Base-by-base conservation (phyloP, 768 basidiomycete genomes). In the Saitozyma podzolica region DNA sequence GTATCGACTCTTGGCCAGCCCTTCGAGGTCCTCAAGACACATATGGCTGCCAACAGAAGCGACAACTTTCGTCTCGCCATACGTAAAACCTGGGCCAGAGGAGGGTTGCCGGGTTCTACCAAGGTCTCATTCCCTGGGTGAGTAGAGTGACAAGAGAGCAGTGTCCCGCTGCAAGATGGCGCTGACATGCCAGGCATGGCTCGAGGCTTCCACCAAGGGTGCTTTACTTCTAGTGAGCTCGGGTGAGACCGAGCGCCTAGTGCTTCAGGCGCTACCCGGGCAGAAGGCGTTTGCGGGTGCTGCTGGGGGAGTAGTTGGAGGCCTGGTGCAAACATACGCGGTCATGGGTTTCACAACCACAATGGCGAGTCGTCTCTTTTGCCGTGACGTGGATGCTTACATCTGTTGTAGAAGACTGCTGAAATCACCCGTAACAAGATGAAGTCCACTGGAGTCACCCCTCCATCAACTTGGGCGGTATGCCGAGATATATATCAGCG, bases 81-180 rank as follows among this genome's bases (percentile, higher is more conserved):
- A 13, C 13, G n/a, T 37, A 53, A 53, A 37, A 53, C 51, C 13
- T 53, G 51, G 51, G n/a, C 2, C 13, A 53, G 51, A 7, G 51
- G 51, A 13, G 51, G 13, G 13, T 53, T 13, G 1, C 16, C 13
- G 51, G 51, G 4, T 53, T 53, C 7, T 53, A 53, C 6, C 51
- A 53, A 37, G 51, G 51, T n/a, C 51, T 53, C 14, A n/a, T 53
- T 13, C 51, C 51, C 20, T 53, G 51, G 51, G 51, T 53, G 29
- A 37, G 51, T 53, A 2, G 14, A 17, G 47, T 14, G 14, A 48
- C 51, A 13, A 13, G 13, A 13, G 51, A 53, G 2, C n/a, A 14
- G 51, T 17, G 13, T 7, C 29, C n/a, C 29, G 6, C 7, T n/a
- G 14, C 2, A 37, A 1, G 51, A 53, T 37, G 16, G 29, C 13